A percentile compares a stretch with the other conserved stretches of the same genome.
Conservation (phyloP, 2,329 filamentous ascomycete species). For the Mariannaea elegans region DNA sequence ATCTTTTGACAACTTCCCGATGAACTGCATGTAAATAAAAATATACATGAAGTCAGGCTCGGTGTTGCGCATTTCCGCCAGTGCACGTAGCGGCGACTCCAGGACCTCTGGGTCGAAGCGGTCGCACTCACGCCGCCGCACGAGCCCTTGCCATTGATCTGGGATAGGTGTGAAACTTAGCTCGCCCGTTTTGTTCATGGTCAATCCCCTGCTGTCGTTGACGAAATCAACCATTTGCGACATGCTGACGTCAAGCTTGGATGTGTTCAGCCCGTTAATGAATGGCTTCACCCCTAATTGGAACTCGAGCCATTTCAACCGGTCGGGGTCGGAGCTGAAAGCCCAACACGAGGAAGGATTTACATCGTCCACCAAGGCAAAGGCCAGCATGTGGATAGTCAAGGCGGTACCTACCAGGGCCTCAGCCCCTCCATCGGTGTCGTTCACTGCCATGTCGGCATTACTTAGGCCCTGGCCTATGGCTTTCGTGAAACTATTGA, state of each 20-base stretch:
- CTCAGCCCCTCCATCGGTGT: neutral
- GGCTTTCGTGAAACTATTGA: neutral
- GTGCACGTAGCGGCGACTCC: neutral
- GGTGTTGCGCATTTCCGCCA: neutral
- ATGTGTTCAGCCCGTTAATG: neutral
- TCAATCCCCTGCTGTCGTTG: neutral
- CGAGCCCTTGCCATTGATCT: neutral
- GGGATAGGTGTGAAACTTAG: conserved; percentile 13
- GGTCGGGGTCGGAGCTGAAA: neutral
- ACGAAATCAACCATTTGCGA: conserved; percentile 8
- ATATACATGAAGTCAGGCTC: neutral
- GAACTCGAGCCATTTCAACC: conserved; percentile 9
- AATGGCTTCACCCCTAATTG: conserved; percentile 5
- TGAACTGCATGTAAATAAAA: conserved; percentile 5
- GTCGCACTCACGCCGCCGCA: neutral
- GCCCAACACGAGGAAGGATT: conserved; percentile 4
- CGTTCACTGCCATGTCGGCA: neutral
- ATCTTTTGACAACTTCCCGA: neutral
- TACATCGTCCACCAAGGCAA: conserved; percentile 6
- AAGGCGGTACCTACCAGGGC: conserved; percentile 12
- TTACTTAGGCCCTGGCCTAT: neutral
- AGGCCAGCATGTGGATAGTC: conserved; percentile 8
- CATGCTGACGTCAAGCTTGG: neutral
- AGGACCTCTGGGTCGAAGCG: neutral
- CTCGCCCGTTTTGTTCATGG: neutral